Evolutionary conservation across 495 filamentous ascomycete genomes (phyloP).

Genomic region (Aspergillus baeticus): DNA sequence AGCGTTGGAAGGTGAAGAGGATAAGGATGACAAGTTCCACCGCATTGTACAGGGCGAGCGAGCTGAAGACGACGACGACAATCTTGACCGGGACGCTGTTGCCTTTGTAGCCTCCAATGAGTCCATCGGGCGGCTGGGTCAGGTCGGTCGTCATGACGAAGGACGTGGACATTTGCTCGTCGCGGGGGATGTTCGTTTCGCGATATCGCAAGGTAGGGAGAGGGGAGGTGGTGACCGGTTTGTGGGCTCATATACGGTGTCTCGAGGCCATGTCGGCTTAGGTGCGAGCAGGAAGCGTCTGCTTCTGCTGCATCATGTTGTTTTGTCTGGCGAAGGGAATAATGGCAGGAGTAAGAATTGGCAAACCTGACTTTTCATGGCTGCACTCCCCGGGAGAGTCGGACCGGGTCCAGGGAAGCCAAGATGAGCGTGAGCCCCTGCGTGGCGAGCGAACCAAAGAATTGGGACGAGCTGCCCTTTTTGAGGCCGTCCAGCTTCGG

Average conservation of each 20-base stretch:
- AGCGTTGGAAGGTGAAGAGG: slow-evolving; percentile 49
- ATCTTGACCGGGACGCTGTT: slow-evolving; percentile 31
- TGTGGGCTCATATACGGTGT: not conserved
- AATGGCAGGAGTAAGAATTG: not conserved
- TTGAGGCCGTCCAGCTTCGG: not conserved
- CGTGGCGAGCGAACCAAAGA: not conserved
- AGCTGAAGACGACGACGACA: slow-evolving; percentile 47
- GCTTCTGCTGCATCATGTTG: not conserved
- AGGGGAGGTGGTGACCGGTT: slow-evolving; percentile 50
- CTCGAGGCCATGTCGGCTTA: not conserved
- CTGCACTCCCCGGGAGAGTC: not conserved
- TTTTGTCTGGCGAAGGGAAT: not conserved
- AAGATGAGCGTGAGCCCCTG: not conserved
- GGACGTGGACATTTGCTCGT: no score
- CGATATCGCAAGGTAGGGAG: slow-evolving; percentile 55
- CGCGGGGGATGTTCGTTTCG: no score
- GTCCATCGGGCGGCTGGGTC: slow-evolving; percentile 27
- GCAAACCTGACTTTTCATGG: not conserved
- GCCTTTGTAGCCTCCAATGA: slow-evolving; percentile 35
- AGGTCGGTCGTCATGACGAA: slow-evolving; percentile 5
- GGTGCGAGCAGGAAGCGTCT: not conserved
- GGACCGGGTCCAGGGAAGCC: no score
- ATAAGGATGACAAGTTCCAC: slow-evolving; percentile 48
- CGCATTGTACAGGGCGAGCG: slow-evolving; percentile 52
- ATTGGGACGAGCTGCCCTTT: not conserved